A percentile compares a stretch with the other conserved stretches of the same genome.
phyloP scores from a whole-genome alignment of 2,329 filamentous ascomycete genomes.

The Metarhizium sp. region DNA sequence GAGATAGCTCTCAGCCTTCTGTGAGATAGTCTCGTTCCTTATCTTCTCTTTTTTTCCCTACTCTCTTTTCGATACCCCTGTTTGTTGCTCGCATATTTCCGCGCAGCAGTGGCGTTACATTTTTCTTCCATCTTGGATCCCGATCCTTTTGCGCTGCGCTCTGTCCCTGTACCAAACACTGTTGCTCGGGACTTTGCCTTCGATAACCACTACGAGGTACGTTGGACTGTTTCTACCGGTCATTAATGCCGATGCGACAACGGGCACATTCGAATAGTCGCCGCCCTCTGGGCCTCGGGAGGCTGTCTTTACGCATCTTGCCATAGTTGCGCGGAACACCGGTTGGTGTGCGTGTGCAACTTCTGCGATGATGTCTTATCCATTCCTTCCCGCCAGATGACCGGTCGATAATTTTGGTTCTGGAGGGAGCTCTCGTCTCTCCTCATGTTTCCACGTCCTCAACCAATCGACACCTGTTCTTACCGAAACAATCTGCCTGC shows the following conservation, averaged over 20 bases:
- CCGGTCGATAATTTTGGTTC: background rate
- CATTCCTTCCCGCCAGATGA: background rate
- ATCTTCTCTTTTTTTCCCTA: background rate
- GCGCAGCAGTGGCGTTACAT: constrained; percentile 9
- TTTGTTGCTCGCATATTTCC: constrained; percentile 8
- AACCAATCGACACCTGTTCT: background rate
- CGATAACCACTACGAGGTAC: background rate
- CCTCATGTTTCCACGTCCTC: background rate
- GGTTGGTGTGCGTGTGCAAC: background rate
- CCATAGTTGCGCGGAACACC: background rate
- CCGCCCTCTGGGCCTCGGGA: background rate
- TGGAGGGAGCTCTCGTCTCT: background rate
- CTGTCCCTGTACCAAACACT: background rate
- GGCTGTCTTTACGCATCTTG: background rate
- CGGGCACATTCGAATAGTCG: background rate
- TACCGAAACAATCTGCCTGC: background rate
- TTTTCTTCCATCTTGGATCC: constrained; percentile 4
- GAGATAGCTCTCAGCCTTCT: background rate
- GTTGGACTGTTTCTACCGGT: background rate
- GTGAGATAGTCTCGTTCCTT: constrained; percentile 3
- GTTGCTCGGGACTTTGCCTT: background rate
- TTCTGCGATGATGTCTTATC: background rate
- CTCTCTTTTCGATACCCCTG: constrained; percentile 9
- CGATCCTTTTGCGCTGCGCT: background rate
- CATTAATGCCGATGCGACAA: background rate